A percentile compares a stretch with the other conserved stretches of the same genome.
These are phyloP conservation scores for Fraxinus baroniana DNA, from an alignment of 305 asterid species.

Conservation along the genomic window DNA sequence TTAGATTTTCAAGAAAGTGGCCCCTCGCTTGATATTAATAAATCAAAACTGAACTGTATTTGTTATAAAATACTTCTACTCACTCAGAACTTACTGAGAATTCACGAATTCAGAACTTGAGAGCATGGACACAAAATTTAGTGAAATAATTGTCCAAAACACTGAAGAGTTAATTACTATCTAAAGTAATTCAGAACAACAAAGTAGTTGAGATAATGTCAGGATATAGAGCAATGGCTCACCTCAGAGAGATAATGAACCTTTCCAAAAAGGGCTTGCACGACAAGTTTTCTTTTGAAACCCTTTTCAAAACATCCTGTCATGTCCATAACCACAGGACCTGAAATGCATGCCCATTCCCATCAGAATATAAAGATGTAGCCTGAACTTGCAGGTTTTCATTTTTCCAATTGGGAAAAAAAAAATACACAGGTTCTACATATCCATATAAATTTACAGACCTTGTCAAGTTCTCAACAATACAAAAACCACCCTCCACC, in stretches of 20 bases:
- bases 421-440: background rate
- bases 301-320: constrained; percentile 78
- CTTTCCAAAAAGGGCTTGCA: constrained; percentile 82
- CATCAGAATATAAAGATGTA: constrained; percentile 16
- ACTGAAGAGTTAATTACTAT: background rate
- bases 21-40: background rate
- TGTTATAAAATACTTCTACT: background rate
- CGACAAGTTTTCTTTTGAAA: constrained; percentile 71
- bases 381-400: background rate
- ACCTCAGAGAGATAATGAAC: constrained; percentile 76
- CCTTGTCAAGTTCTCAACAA: constrained; percentile 4
- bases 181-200: background rate
- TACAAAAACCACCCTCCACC: background rate
- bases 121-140: constrained; percentile 6
- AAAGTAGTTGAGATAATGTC: background rate
- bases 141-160: background rate
- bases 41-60: background rate
- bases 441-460: background rate
- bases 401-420: background rate
- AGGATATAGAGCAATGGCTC: constrained; percentile 13
- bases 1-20: background rate
- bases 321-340: constrained; percentile 79
- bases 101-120: background rate
- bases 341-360: constrained; percentile 42
- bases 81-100: background rate